These are phyloP conservation scores for Arthrobotrys sphaeroides DNA, from an alignment of 2,329 filamentous ascomycete genomes.

Conservation along the genomic window DNA sequence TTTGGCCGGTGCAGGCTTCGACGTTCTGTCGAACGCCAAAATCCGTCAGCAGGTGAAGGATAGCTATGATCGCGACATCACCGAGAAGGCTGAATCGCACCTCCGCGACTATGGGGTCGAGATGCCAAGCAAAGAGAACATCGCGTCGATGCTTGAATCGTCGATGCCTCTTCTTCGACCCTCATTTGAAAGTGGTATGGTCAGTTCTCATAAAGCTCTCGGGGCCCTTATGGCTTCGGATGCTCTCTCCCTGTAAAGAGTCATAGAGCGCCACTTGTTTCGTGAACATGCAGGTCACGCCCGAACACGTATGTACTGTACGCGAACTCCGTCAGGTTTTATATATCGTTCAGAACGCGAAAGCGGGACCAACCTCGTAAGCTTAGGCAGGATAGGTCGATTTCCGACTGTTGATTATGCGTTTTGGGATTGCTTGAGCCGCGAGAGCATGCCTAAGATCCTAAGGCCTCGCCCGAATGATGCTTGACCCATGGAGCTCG, in stretches of 20 bases:
- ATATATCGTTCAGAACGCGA: too few relatives aligned
- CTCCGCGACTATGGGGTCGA: not conserved
- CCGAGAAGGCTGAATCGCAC: not conserved
- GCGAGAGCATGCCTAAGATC: too few relatives aligned
- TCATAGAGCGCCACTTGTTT: too few relatives aligned
- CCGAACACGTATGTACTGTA: too few relatives aligned
- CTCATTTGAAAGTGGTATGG: not conserved
- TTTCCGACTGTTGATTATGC: too few relatives aligned
- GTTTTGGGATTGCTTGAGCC: too few relatives aligned
- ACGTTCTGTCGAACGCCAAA: conserved; percentile 63
- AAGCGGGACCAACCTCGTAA: too few relatives aligned
- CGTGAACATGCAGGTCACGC: too few relatives aligned
- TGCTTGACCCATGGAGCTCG: too few relatives aligned
- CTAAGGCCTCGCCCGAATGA: too few relatives aligned
- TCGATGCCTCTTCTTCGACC: conserved; percentile 8
- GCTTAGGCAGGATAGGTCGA: too few relatives aligned
- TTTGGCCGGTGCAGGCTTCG: conserved; percentile 65
- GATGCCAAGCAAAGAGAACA: not conserved
- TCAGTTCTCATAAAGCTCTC: conserved; percentile 22
- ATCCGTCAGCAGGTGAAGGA: conserved; percentile 63
- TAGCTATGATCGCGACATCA: conserved; percentile 59
- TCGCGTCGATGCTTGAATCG: not conserved
- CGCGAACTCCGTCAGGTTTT: too few relatives aligned
- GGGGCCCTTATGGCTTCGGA: conserved; percentile 33
- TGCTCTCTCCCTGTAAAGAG: not conserved